These are phyloP conservation scores for Umbelopsis sp. DNA, from an alignment of 371 early-diverging fungal genomes.

Conservation along the genomic window DNA sequence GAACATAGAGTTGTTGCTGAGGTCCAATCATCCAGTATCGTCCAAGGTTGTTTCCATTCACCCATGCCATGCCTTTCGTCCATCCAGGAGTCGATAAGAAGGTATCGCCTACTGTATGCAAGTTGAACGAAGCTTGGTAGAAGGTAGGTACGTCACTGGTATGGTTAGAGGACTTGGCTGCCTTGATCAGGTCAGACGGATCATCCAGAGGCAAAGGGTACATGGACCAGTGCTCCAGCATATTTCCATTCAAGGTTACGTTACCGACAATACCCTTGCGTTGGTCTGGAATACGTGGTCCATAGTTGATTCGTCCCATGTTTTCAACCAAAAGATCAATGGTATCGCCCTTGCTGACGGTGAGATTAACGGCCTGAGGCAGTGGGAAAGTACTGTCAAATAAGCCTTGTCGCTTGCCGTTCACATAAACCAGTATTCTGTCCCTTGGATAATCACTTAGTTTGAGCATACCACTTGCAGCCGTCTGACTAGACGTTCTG, in stretches of 20 bases:
- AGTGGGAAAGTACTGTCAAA: conserved; percentile 14
- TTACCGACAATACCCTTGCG: conserved; percentile 15
- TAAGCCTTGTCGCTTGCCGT: conserved; percentile 12
- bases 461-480: background rate
- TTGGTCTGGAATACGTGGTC: conserved; percentile 10
- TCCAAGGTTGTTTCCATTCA: conserved; percentile 13
- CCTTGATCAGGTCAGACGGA: conserved; percentile 1
- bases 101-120: background rate
- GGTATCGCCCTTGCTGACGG: background rate
- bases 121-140: background rate
- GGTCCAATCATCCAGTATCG: conserved; percentile 15
- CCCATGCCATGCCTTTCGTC: conserved; percentile 14
- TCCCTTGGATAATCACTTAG: conserved; percentile 12
- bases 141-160: conserved; percentile 1
- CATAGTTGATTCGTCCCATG: conserved; percentile 18
- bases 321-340: conserved; percentile 8
- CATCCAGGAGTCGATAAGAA: conserved; percentile 1
- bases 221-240: conserved; percentile 2
- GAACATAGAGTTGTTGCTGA: conserved; percentile 15
- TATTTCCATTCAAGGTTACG: background rate
- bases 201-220: conserved; percentile 4
- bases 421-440: conserved; percentile 14
- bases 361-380: conserved; percentile 3
- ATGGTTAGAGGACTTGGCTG: background rate
- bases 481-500: background rate